Evolutionary conservation across 495 filamentous ascomycete species (phyloP), one percentile per base, ranked within the genome.

Genomic region (Emericellopsis terricola): DNA sequence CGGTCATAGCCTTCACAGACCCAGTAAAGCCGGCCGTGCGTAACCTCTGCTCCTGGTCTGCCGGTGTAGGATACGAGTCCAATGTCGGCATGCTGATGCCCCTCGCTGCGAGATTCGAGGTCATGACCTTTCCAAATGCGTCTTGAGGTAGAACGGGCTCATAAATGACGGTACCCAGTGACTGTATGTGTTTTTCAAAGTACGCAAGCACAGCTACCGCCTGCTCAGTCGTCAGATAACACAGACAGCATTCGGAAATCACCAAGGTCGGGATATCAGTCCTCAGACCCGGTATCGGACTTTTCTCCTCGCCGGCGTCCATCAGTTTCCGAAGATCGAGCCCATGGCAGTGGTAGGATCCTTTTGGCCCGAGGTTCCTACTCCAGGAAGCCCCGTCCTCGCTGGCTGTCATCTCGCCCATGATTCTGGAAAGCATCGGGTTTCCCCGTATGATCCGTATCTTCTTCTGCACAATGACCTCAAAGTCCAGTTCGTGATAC

Each of bases 401-500:
- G 11, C 6, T 26, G 19, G 41, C 39, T 26, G 48, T 32, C 19
- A 29, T 24, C 19, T 38, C 28, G 2, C 40, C 38, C 7, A 47
- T 43, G 24, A 58, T 41, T 7, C 29, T 19, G 2, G 46, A 44
- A 0, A 64, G 41, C 4, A 37, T 42, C 0, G 55, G 49, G 3
- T 38, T 26, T 8, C 47, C 37, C 28, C 43, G 45, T 31, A 60
- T 47, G 13, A 54, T 40, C 32, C 47, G 44, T 31, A 52, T 44
- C 50, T 92, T 93, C 21, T 67, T 57, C 8, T 55, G 44, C 15
- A 75, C 76, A 41, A 86, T 85, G 28, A 68, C 53, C 0, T 78
- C 62, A 51, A 96, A 97, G 55, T 96, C 89, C 40, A 97, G 60
- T 51, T 97, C 89, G 50, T 96, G 85, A 52, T 96, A 97, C 35